Evolutionary conservation across 2,329 filamentous ascomycete species (phyloP), one percentile per base, ranked within the genome.

Genomic region (Neofusicoccum laricinum): DNA sequence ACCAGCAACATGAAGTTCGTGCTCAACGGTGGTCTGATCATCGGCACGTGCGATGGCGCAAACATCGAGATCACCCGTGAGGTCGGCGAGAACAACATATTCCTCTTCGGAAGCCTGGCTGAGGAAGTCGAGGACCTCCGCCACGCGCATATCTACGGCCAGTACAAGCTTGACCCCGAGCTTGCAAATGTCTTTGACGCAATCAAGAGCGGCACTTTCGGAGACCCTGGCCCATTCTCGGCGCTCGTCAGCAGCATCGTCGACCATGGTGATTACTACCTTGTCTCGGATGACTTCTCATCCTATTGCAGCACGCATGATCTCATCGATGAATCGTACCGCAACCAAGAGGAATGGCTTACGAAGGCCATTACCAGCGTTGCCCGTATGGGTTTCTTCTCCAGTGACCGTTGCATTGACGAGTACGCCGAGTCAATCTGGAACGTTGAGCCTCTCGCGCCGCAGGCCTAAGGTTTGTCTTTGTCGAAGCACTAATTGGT

Each of bases 1-100:
- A 97, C 93, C 12, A 96, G 92, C 73, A 99, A 99, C 86, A 99
- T 99, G 95, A 99, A 99, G 80, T 99, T 99, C 77, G 95, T 97
- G 14, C 85, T 99, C 73, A 99, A 98, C 72, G 95, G 95, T 68
- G 95, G 95, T 68, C 83, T 99, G 67, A 96, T 99, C 73, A 99
- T 99, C 71, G 95, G 95, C 71, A 99, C 95, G 19, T 97, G 94
- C 75, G 95, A 99, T 73, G 95, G 95, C 75, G 95, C 95, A 68
- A 99, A 99, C 74, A 97, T 97, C 77, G 93, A 97, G 82, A 98
- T 98, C 75, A 98, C 95, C 3, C 92, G 95, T 65, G 95, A 99
- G 79, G 91, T 98, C 73, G 92, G 93, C 72, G 93, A 98, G 74
- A 89, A 92, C 75, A 98, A 98, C 80, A 97, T 99, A 76, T 99